Evolutionary conservation across 108 stramenopile species (phyloP), one percentile per base, ranked within the genome.

Genomic region (Chaetoceros tenuissimus): DNA sequence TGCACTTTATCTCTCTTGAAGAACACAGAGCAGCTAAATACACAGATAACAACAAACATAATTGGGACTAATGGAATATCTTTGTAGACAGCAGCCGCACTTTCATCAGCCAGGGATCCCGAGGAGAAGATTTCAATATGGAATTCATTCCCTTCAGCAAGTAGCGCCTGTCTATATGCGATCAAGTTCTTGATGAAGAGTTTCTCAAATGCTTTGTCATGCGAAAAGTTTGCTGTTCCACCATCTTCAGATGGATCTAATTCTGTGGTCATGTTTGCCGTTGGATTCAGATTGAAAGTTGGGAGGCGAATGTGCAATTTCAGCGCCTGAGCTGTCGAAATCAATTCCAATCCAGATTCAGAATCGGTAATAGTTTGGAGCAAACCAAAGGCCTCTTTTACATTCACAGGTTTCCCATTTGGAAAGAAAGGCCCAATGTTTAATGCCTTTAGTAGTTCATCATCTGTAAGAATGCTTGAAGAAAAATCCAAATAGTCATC

Each of bases 11-110:
- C 51, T 24, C 27, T 25, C 25, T 52, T 29, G 40, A 25, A 59
- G 26, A 59, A 66, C 24, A 66, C 51, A 8, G 59, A 20, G 1
- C 40, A 8, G 26, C 45, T 52, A 21, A 66, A 66, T 3, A 44
- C 2, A 13, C 28, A 28, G 57, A 66, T 66, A 24, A 59, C 29
- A 2, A 59, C 26, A 30, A 62, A 57, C 13, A 66, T 30, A 10
- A 52, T 24, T 21, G 65, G 65, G 16, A 66, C 57, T 43, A 66
- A 43, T 0, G 65, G 65, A 27, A 66, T 18, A 26, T 66, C 58
- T 1, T 58, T 45, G 31, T 40, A 16, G 45, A 66, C 49, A 23
- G 57, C 50, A 21, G 57, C 18, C 7, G 2, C 31, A 2, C 45
- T 51, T 28, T 66, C 65, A 44, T 59, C 50, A 0, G 20, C 50